phyloP scores from a whole-genome alignment of 164 flowering plant genomes.

The Liriodendron chinense region DNA sequence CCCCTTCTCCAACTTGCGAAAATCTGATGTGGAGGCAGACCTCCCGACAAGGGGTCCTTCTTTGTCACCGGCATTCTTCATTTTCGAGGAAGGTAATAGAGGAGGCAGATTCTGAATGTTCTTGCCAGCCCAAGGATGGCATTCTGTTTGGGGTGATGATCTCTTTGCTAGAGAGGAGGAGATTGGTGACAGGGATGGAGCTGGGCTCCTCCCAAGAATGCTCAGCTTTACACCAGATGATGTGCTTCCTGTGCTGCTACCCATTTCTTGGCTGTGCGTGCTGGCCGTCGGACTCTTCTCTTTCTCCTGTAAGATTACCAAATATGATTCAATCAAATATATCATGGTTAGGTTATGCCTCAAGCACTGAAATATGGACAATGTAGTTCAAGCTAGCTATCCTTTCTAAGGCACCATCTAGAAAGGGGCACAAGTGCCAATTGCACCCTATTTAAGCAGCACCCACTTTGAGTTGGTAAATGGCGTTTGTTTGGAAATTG shows the following conservation, averaged over 20 bases:
- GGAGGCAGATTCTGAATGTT: constrained; percentile 55
- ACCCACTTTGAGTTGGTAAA: too few relatives aligned
- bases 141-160: constrained; percentile 40
- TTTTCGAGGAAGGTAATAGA: constrained; percentile 30
- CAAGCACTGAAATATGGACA: neutral
- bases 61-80: constrained; percentile 28
- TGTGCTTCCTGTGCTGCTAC: constrained; percentile 34
- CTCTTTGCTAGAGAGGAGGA: constrained; percentile 18
- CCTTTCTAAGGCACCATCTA: too few relatives aligned
- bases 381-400: neutral
- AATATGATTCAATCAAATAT: neutral
- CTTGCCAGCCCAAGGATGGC: constrained; percentile 52
- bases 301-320: constrained; percentile 16
- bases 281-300: constrained; percentile 28
- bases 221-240: constrained; percentile 27
- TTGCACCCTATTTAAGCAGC: too few relatives aligned
- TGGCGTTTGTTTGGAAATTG: too few relatives aligned
- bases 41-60: constrained; percentile 27
- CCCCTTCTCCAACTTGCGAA: constrained; percentile 34
- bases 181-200: constrained; percentile 31
- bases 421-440: too few relatives aligned
- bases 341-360: neutral
- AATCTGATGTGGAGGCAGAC: constrained; percentile 49
- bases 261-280: constrained; percentile 29
- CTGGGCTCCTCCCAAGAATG: constrained; percentile 15